These are phyloP conservation scores for Penicillium daleae DNA, from an alignment of 495 filamentous ascomycete genomes.

Conservation along the genomic window DNA sequence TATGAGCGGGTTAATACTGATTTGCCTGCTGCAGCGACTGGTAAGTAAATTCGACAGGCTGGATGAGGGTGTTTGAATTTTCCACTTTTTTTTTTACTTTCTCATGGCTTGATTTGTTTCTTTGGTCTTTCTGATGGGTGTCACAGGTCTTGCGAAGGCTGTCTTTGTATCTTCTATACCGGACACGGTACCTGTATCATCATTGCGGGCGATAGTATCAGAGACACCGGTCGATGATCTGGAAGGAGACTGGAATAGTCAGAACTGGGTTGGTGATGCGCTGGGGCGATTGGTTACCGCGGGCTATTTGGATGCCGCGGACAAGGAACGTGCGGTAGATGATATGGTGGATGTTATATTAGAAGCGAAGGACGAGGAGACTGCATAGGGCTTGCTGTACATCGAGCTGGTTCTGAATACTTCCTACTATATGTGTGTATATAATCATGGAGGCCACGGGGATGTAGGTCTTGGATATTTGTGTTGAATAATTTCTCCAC, in stretches of 20 bases:
- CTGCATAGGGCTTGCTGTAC: not conserved
- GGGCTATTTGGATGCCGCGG: slow-evolving; percentile 20
- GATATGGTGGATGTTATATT: slow-evolving; percentile 32
- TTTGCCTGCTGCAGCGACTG: slow-evolving; percentile 10
- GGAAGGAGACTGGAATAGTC: slow-evolving; percentile 32
- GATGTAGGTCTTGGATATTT: not conserved
- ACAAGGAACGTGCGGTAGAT: slow-evolving; percentile 22
- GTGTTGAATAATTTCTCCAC: not conserved
- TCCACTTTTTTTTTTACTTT: not conserved
- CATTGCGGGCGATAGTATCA: slow-evolving; percentile 8
- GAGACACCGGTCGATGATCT: slow-evolving; percentile 15
- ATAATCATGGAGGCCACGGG: not conserved
- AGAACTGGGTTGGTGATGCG: slow-evolving; percentile 35
- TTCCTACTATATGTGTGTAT: not conserved
- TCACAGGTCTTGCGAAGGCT: slow-evolving; percentile 18
- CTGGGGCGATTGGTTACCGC: slow-evolving; percentile 20
- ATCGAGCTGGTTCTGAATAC: not conserved
- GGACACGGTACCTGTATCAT: slow-evolving; percentile 2
- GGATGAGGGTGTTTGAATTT: not conserved
- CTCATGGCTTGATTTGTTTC: too few species aligned
- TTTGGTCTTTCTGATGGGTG: not conserved
- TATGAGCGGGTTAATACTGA: slow-evolving; percentile 22
- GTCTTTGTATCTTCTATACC: slow-evolving; percentile 14
- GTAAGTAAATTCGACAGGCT: slow-evolving; percentile 13
- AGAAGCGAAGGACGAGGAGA: slow-evolving; percentile 31